Evolutionary conservation across 1,284 basidiomycete species (phyloP), one percentile per base, ranked within the genome.

Genomic region (Ganoderma lucidum): DNA sequence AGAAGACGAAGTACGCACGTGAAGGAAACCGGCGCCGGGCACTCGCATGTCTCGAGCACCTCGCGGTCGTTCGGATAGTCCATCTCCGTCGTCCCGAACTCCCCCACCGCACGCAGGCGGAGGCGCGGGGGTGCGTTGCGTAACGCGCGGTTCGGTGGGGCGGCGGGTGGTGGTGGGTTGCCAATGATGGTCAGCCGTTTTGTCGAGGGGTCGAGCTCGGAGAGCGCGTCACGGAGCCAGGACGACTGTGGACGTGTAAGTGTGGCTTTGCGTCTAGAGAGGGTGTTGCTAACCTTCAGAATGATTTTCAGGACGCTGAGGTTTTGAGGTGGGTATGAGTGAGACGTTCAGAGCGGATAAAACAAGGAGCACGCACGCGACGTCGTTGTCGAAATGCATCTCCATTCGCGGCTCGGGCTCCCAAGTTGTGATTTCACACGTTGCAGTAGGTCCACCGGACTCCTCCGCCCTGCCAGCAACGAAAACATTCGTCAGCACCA

Each of bases 21-120:
- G 78, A 93, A 95, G 32, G 84, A 86, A n/a, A 95, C 86, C 8
- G 82, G 80, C 48, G 84, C 81, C 12, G 81, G 84, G 78, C 96
- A 97, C 73, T 96, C 93, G 76, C 96, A 96, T 0, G 90, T 88
- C 80, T 97, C 95, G 55, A 98, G 86, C 0, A 97, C 94, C 65
- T 97, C 95, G 63, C 87, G 85, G 76, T 97, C 96, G 75, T 96
- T 95, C 0, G 95, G 94, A 73, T 96, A 97, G 79, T 98, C 96
- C 90, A 97, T 93, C 94, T 96, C 93, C 1, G 93, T 93, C 68
- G 87, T 93, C 6, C 95, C 96, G 78, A 94, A 93, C 56, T 90
- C 88, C 1, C 95, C 95, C 9, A 85, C 86, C 0, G 93, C 94
- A 69, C 91, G 89, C 61, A 97, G 90, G 23, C 93, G 87, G 63